phyloP scores from a whole-genome alignment of 306 rosid species.

The Cucurbita moschata region DNA sequence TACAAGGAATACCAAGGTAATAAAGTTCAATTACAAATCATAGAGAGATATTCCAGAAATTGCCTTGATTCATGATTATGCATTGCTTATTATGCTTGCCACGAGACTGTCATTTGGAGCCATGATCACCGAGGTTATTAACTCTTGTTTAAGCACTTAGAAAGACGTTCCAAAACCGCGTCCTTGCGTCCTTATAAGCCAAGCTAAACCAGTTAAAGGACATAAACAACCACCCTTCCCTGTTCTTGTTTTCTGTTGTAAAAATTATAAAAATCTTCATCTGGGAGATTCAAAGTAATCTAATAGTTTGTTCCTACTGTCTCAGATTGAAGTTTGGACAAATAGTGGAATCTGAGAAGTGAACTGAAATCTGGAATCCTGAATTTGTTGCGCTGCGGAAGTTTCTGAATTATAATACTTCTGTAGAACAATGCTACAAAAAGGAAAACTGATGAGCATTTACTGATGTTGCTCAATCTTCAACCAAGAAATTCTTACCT shows the following conservation, averaged over 20 bases:
- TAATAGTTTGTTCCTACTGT: not conserved
- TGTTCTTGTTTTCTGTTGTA: not conserved
- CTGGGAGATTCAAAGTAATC: not conserved
- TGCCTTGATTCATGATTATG: not conserved
- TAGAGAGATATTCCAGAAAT: not conserved
- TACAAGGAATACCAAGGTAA: slow-evolving; percentile 41
- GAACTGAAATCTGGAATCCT: not conserved
- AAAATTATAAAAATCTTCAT: not conserved
- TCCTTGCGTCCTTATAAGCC: not conserved
- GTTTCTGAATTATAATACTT: not conserved
- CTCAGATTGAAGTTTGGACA: not conserved
- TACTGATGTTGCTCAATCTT: not conserved
- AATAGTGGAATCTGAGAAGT: not conserved
- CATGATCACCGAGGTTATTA: not conserved
- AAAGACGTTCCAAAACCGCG: no score
- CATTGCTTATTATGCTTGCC: not conserved
- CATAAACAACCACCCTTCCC: not conserved
- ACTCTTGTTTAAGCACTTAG: no score
- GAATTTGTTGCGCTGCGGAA: not conserved
- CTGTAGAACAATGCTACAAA: not conserved
- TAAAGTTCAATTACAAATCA: slow-evolving; percentile 9
- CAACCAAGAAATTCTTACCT: not conserved
- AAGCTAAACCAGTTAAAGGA: not conserved
- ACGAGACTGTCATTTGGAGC: not conserved
- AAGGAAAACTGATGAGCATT: not conserved